These are phyloP conservation scores for Friedmanniomyces endolithicus DNA, from an alignment of 495 filamentous ascomycete genomes.

Conservation along the genomic window DNA sequence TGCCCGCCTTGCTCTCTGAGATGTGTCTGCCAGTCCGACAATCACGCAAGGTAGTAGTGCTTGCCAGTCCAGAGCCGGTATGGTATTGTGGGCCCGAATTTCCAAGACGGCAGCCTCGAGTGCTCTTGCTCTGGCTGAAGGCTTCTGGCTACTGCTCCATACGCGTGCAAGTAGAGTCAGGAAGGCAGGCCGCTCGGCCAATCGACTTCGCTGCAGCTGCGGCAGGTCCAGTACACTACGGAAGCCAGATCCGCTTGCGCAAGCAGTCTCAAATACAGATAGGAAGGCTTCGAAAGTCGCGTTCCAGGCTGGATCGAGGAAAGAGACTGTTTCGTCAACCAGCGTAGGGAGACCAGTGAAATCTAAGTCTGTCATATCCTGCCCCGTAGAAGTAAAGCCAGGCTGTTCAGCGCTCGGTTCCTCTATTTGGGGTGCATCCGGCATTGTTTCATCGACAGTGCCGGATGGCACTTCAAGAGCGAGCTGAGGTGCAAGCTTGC, in stretches of 20 bases:
- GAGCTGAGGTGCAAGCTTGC: not conserved
- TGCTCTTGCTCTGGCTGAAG: not conserved
- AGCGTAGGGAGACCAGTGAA: not conserved
- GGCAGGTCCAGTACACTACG: not conserved
- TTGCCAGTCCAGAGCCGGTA: conserved; percentile 50
- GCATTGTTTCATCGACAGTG: not conserved
- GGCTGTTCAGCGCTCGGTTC: not conserved
- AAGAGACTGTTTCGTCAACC: not conserved
- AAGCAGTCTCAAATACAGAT: not conserved
- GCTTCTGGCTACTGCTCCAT: not conserved
- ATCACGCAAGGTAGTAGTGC: conserved; percentile 66
- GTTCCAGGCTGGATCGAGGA: not conserved
- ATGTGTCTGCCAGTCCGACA: conserved; percentile 58
- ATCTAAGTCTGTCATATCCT: not conserved
- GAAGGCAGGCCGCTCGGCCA: conserved; percentile 17
- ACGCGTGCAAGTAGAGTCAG: conserved; percentile 7
- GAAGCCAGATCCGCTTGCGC: not conserved
- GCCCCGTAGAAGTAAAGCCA: not conserved
- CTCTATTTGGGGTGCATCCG: not conserved
- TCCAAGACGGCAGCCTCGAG: not conserved
- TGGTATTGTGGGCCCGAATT: not conserved
- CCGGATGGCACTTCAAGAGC: not conserved
- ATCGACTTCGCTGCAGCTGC: not conserved
- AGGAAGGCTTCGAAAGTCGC: not conserved
- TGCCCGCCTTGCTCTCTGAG: conserved; percentile 58